Base-by-base conservation (phyloP, 2,329 filamentous ascomycete species). In the Dothideomycetidae sp. region DNA sequence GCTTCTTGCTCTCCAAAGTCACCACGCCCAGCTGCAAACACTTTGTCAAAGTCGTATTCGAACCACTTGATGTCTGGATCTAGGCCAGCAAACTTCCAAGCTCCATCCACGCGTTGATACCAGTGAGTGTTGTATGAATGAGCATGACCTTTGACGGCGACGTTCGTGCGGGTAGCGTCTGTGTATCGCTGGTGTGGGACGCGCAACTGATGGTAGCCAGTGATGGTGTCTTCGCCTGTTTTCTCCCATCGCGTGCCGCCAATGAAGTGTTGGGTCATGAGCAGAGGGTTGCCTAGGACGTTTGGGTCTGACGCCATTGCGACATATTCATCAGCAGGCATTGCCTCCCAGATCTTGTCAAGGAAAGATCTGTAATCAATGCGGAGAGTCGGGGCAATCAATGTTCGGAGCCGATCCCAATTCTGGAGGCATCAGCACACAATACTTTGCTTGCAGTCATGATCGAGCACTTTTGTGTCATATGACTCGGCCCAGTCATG, bases 401-500 rank as follows among this genome's bases (percentile, higher is more conserved):
- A 71, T 44, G 67, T 70, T 46, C 61, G 52, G 17, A 78, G 64
- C 36, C 71, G 67, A 10, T 64, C 60, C 72, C 73, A 78, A 58
- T 78, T 70, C 57, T 44, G 30, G 13, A 13, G n/a, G n/a, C n/a
- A n/a, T n/a, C n/a, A n/a, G n/a, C n/a, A n/a, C n/a, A n/a, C n/a
- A n/a, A n/a, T n/a, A n/a, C n/a, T n/a, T n/a, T n/a, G n/a, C n/a
- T n/a, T 11, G 10, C n/a, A 9, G 29, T 31, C n/a, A n/a, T n/a
- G n/a, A n/a, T n/a, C n/a, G n/a, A 17, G 33, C 33, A 58, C 59
- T 57, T 78, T 78, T 54, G 66, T 67, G 55, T 77, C 73, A 56
- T 77, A 76, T 60, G 67, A 72, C 53, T 75, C 72, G 40, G 70
- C 72, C 73, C 73, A 78, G 50, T 75, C 68, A 54, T 70, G 75